phyloP scores from a whole-genome alignment of 345 rosid species.

The Psidium guajava region DNA sequence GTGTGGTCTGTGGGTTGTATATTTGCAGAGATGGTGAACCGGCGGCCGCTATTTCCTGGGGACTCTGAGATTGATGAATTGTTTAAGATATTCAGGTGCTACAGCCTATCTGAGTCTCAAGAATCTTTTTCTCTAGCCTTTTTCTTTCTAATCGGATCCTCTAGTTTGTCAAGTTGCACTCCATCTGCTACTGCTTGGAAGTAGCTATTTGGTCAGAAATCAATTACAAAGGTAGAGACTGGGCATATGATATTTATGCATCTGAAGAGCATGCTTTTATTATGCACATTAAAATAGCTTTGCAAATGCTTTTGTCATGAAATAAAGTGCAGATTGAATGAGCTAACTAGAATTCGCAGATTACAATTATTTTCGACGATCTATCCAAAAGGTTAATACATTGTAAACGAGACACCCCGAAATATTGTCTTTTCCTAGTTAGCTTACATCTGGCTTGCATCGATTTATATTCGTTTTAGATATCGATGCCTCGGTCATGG shows the following conservation, averaged over 20 bases:
- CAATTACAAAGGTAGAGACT: background rate
- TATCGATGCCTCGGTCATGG: background rate
- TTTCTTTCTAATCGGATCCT: background rate
- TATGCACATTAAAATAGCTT: background rate
- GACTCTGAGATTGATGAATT: slow-evolving; percentile 23
- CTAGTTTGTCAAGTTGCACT: background rate
- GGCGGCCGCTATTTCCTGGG: slow-evolving; percentile 23
- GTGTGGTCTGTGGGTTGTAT: slow-evolving; percentile 47
- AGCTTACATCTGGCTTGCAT: background rate
- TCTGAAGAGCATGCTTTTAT: background rate
- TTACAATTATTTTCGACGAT: background rate
- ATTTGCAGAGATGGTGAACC: slow-evolving; percentile 37
- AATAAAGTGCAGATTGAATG: background rate
- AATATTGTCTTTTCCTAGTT: background rate
- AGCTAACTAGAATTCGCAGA: background rate
- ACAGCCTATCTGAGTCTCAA: background rate
- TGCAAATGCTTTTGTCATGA: background rate
- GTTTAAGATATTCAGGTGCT: slow-evolving; percentile 28
- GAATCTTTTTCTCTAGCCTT: background rate
- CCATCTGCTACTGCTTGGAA: background rate
- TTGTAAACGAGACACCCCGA: background rate
- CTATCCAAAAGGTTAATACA: background rate
- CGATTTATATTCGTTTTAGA: background rate
- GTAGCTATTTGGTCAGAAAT: background rate
- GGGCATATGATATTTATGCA: background rate